phyloP scores from a whole-genome alignment of 768 basidiomycete species.

The Kwoniella mangroviensis region DNA sequence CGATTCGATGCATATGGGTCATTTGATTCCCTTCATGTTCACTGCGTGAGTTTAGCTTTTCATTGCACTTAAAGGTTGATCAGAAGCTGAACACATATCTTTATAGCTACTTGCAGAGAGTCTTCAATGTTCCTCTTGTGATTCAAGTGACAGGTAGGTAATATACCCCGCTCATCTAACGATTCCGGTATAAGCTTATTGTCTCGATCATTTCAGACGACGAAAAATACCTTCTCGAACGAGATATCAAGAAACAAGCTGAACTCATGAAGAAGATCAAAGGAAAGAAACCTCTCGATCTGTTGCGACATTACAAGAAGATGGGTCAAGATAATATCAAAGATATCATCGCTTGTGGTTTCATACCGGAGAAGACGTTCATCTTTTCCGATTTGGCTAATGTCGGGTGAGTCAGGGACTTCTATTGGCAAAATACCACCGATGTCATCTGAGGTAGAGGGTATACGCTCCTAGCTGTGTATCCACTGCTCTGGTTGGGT shows the following conservation, averaged over 20 bases:
- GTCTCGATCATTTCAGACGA: constrained; percentile 65
- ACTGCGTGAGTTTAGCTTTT: constrained; percentile 72
- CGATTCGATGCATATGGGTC: constrained; percentile 95
- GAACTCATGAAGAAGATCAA: constrained; percentile 50
- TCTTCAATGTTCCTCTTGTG: constrained; percentile 91
- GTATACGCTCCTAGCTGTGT: neutral
- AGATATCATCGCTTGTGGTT: constrained; percentile 96
- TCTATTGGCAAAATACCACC: too few species aligned
- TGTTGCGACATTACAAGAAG: constrained; percentile 76
- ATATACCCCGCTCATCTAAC: neutral
- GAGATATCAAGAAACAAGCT: constrained; percentile 61
- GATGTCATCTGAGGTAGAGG: neutral
- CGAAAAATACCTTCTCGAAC: constrained; percentile 98
- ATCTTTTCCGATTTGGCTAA: constrained; percentile 93
- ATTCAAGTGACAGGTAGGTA: constrained; percentile 86
- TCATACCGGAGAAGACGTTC: constrained; percentile 88
- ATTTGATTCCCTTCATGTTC: constrained; percentile 95
- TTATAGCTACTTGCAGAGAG: constrained; percentile 90
- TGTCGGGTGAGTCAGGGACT: constrained; percentile 62
- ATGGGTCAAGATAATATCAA: constrained; percentile 86
- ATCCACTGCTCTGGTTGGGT: neutral
- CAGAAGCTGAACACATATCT: neutral
- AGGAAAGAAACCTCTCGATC: constrained; percentile 55
- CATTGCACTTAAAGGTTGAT: neutral
- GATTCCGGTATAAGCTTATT: neutral